Evolutionary conservation across 495 filamentous ascomycete genomes (phyloP).

Genomic region (Venustampulla echinocandica): DNA sequence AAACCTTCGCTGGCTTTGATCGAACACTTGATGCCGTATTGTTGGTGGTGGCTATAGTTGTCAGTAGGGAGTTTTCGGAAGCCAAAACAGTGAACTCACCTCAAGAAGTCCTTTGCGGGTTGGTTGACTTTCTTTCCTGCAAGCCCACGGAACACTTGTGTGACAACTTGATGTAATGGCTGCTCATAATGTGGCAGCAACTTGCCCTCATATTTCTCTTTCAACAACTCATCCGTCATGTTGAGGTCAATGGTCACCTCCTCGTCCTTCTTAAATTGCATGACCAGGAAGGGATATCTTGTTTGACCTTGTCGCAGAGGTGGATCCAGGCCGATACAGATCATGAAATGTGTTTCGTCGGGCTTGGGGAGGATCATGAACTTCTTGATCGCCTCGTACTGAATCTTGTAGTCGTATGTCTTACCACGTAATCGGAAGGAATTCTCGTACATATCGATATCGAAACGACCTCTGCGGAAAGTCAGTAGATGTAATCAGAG

Average conservation of each 20-base stretch:
- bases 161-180: slow-evolving; percentile 82
- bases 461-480: slow-evolving; percentile 80
- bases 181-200: slow-evolving; percentile 82
- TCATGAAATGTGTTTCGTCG: slow-evolving; percentile 89
- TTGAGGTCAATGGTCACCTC: slow-evolving; percentile 96
- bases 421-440: slow-evolving; percentile 97
- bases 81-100: slow-evolving; percentile 29
- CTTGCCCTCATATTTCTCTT: slow-evolving; percentile 83
- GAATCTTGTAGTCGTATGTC: slow-evolving; percentile 99
- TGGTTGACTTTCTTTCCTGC: slow-evolving; percentile 89
- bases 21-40: slow-evolving; percentile 95
- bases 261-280: slow-evolving; percentile 98
- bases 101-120: slow-evolving; percentile 87
- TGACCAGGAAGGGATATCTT: slow-evolving; percentile 95
- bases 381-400: slow-evolving; percentile 95
- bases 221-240: slow-evolving; percentile 80
- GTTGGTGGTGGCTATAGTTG: slow-evolving; percentile 65
- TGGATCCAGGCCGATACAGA: slow-evolving; percentile 91
- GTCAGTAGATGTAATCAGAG: slow-evolving; percentile 26
- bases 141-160: slow-evolving; percentile 87
- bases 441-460: slow-evolving; percentile 98
- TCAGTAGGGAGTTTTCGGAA: slow-evolving; percentile 14
- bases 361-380: slow-evolving; percentile 97
- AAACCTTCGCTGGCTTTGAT: slow-evolving; percentile 98
- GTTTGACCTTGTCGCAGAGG: slow-evolving; percentile 97